phyloP scores from a whole-genome alignment of 495 filamentous ascomycete species.

The Ascobolus immersus region DNA sequence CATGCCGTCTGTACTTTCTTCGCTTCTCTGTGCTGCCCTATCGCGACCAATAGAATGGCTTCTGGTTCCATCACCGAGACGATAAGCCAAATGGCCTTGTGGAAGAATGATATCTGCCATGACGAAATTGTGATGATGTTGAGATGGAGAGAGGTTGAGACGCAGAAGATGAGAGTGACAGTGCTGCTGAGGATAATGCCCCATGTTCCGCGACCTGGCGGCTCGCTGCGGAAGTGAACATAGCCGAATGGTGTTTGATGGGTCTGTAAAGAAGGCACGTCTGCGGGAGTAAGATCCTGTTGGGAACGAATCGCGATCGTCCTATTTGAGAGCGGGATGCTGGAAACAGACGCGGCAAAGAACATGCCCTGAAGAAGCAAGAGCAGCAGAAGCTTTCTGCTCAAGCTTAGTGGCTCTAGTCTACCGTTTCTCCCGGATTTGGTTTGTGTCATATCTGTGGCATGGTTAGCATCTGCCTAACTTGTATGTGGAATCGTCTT shows the following conservation, averaged over 20 bases:
- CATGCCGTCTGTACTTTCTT: neutral
- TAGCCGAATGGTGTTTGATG: neutral
- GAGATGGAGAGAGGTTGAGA: conserved; percentile 7
- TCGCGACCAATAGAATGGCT: conserved; percentile 4
- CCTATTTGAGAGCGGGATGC: too few relatives aligned
- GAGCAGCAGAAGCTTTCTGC: too few relatives aligned
- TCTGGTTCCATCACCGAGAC: conserved; percentile 4
- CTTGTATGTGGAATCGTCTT: too few relatives aligned
- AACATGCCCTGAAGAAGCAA: too few relatives aligned
- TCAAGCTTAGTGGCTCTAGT: too few relatives aligned
- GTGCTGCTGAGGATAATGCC: conserved; percentile 5
- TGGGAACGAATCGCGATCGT: too few relatives aligned
- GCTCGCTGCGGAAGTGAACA: neutral
- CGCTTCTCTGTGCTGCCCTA: conserved; percentile 3
- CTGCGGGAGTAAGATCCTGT: too few relatives aligned
- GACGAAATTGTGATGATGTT: conserved; percentile 4
- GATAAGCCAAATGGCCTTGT: conserved; percentile 1
- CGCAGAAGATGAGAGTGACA: conserved; percentile 6
- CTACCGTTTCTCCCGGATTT: too few relatives aligned
- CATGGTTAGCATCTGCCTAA: too few relatives aligned
- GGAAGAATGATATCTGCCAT: neutral
- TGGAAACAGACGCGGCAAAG: too few relatives aligned
- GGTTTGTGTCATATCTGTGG: too few relatives aligned
- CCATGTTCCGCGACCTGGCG: conserved; percentile 6
- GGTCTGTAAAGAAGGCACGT: too few relatives aligned